Base-by-base conservation (phyloP, 2,329 filamentous ascomycete genomes). In the Phaeoacremonium minimum region DNA sequence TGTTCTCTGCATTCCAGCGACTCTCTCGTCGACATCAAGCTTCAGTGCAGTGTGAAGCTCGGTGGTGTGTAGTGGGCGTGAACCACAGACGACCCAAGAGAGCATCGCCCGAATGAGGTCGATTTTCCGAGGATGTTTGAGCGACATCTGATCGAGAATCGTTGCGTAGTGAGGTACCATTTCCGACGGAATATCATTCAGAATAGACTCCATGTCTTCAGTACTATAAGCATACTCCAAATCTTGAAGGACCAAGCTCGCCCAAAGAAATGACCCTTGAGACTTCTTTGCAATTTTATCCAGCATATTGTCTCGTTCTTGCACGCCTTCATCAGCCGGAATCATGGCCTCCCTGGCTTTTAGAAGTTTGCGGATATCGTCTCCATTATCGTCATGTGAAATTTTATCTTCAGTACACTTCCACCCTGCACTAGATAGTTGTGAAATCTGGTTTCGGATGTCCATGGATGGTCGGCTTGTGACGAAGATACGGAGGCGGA, bases 221-320 rank as follows among this genome's bases (percentile, higher is more conserved):
- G 42, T 40, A 3, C 46, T 57, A 2, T 51, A 47, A 4, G 45
- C 53, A 12, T 49, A 35, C 7, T 46, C 46, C 4, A 59, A 37
- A 15, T 57, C 51, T 7, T 34, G 37, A 5, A 50, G 42, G 2
- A 58, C 43, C 2, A 60, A 29, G 7, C 42, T 41, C 0, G 51
- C 55, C 56, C 56, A 59, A 3, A 58, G 37, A 31, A 60, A 60
- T 18, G 46, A 56, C 2, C 55, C 56, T 0, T 30, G 34, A 0
- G 55, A 52, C 6, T 48, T 51, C 6, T 40, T 18, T 3, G 55
- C 34, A 18, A 60, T 54, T 6, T 43, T 36, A 2, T 41, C 33
- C 2, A 43, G 40, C 15, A 51, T 45, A n/a, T n/a, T n/a, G 2
- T 33, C 33, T 11, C 44, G 30, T 19, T 30, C 36, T 31, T 28